These are phyloP conservation scores for Penicillium parvum DNA, from an alignment of 495 filamentous ascomycete species.

Conservation along the genomic window DNA sequence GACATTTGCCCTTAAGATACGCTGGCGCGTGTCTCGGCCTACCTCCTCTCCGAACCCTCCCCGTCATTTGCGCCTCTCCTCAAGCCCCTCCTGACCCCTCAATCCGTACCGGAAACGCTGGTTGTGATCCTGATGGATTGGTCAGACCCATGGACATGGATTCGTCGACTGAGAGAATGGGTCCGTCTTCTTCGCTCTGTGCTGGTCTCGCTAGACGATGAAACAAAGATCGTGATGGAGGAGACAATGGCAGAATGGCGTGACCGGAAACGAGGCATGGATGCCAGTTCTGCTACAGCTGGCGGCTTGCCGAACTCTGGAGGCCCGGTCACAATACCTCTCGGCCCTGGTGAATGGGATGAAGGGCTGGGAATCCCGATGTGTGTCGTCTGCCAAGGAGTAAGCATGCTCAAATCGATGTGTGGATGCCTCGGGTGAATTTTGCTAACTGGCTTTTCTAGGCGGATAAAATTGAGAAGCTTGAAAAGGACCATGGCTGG, in stretches of 20 bases:
- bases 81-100: constrained; percentile 77
- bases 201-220: constrained; percentile 66
- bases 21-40: constrained; percentile 84
- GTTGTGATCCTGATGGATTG: constrained; percentile 89
- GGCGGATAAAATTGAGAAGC: constrained; percentile 82
- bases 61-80: constrained; percentile 79
- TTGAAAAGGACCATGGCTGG: constrained; percentile 86
- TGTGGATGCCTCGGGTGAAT: too few relatives aligned
- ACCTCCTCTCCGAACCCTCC: constrained; percentile 79
- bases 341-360: constrained; percentile 92
- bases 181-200: constrained; percentile 73
- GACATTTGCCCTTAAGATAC: constrained; percentile 54
- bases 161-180: constrained; percentile 83
- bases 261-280: constrained; percentile 45
- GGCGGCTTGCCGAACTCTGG: constrained; percentile 50
- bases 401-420: constrained; percentile 39
- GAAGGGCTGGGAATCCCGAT: constrained; percentile 84
- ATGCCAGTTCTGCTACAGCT: constrained; percentile 29
- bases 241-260: constrained; percentile 67
- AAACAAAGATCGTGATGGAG: constrained; percentile 76
- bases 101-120: constrained; percentile 80
- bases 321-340: constrained; percentile 59
- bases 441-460: constrained; percentile 37
- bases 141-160: constrained; percentile 89
- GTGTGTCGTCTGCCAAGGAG: constrained; percentile 91